Conservation (phyloP, 2,329 filamentous ascomycete species). For the Diaporthe citrichinensis region DNA sequence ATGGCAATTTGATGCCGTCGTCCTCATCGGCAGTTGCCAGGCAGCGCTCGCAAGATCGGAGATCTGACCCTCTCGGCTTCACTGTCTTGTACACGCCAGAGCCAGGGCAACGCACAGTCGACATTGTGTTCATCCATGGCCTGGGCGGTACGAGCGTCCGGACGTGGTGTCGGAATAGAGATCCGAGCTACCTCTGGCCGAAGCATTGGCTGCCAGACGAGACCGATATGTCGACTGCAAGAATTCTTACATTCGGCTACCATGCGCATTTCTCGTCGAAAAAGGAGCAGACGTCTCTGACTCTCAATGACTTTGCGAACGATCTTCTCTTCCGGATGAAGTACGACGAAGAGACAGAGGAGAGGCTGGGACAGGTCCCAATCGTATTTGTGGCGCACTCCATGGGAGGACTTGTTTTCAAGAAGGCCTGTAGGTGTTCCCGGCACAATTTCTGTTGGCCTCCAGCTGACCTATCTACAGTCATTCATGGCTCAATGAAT, state of each 20-base stretch:
- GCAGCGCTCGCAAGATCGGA: constrained; percentile 32
- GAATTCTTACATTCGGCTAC: constrained; percentile 47
- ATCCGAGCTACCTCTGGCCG: constrained; percentile 44
- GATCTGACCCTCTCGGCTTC: constrained; percentile 42
- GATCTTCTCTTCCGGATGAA: constrained; percentile 46
- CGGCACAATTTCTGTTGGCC: too few species aligned
- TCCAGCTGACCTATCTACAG: neutral
- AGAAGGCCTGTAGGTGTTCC: constrained; percentile 42
- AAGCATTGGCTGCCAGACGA: constrained; percentile 44
- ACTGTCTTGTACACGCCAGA: constrained; percentile 39
- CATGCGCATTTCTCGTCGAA: constrained; percentile 44
- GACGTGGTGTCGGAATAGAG: constrained; percentile 45
- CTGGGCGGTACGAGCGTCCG: constrained; percentile 45
- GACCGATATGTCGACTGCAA: constrained; percentile 39
- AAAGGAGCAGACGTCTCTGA: constrained; percentile 38
- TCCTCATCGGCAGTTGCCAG: constrained; percentile 10
- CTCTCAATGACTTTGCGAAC: constrained; percentile 45
- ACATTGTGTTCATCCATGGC: constrained; percentile 49
- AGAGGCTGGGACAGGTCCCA: constrained; percentile 43
- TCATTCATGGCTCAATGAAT: constrained; percentile 45
- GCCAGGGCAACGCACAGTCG: constrained; percentile 38
- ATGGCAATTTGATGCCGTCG: constrained; percentile 23
- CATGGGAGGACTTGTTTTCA: constrained; percentile 47
- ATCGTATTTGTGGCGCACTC: constrained; percentile 47
- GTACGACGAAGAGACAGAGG: constrained; percentile 41